A percentile compares a stretch with the other conserved stretches of the same genome.
Conservation (phyloP, 352 stramenopile genomes). For the Phytophthora pinifolia region DNA sequence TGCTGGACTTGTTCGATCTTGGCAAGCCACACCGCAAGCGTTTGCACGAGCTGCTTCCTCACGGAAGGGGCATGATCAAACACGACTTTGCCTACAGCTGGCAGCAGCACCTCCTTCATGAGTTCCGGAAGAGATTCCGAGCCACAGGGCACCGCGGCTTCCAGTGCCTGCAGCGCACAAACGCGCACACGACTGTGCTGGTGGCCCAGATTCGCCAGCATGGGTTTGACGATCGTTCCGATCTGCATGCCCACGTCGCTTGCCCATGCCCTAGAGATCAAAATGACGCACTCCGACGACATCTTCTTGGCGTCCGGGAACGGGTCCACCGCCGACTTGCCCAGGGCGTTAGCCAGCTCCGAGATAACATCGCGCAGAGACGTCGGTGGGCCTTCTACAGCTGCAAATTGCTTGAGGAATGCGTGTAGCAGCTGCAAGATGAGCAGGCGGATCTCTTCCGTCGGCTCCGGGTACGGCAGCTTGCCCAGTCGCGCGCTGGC, state of each 20-base stretch:
- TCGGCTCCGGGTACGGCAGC: conserved; percentile 73
- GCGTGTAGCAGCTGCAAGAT: conserved; percentile 57
- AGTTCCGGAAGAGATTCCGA: conserved; percentile 66
- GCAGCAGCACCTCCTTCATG: conserved; percentile 75
- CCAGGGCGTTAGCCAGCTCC: conserved; percentile 68
- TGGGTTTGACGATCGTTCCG: conserved; percentile 60
- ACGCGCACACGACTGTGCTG: conserved; percentile 83
- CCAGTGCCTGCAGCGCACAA: conserved; percentile 72
- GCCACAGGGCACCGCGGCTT: conserved; percentile 68
- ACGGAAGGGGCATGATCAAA: conserved; percentile 72
- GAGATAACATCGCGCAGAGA: conserved; percentile 60
- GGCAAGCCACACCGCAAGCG: conserved; percentile 60
- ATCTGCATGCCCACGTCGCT: conserved; percentile 67
- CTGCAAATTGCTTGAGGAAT: conserved; percentile 57
- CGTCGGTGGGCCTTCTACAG: conserved; percentile 12
- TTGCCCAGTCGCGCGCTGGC: conserved; percentile 63
- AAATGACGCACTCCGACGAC: conserved; percentile 59
- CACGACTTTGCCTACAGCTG: conserved; percentile 60
- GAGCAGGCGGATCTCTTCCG: conserved; percentile 79
- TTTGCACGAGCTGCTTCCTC: conserved; percentile 68
- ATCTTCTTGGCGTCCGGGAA: conserved; percentile 86
- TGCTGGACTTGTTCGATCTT: conserved; percentile 55
- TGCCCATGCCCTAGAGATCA: conserved; percentile 54
- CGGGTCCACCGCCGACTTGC: conserved; percentile 67
- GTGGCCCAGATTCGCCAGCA: conserved; percentile 72